Conservation (phyloP, 106 monocot genomes). For the Allium sativum region DNA sequence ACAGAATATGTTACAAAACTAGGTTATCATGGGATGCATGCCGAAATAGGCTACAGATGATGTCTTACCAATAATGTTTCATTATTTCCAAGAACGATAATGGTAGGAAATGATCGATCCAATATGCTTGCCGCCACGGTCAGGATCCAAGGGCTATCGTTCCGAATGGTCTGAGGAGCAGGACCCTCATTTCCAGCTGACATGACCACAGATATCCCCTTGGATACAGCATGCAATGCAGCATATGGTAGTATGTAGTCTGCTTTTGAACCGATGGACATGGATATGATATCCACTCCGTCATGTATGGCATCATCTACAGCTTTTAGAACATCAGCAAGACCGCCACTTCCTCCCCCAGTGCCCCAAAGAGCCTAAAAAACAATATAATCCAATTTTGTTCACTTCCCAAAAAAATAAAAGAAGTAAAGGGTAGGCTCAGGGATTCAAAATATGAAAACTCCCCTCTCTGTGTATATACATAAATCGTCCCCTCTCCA, state of each 20-base stretch:
- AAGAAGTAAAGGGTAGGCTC: no score
- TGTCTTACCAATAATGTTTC: constrained; percentile 8
- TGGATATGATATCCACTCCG: constrained; percentile 51
- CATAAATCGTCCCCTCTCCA: no score
- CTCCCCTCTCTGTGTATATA: no score
- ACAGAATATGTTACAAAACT: background rate
- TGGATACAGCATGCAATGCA: constrained; percentile 13
- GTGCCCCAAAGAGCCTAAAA: background rate
- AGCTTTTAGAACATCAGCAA: constrained; percentile 17
- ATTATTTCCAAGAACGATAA: constrained; percentile 21
- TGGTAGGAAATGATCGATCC: constrained; percentile 16
- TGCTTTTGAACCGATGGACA: constrained; percentile 18
- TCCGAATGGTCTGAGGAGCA: background rate
- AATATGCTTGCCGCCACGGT: constrained; percentile 31
- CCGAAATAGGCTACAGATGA: no score
- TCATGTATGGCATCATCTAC: constrained; percentile 39
- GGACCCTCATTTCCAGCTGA: constrained; percentile 25
- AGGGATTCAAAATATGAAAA: no score
- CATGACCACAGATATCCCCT: constrained; percentile 27
- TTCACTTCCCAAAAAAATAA: no score
- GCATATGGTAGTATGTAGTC: constrained; percentile 7
- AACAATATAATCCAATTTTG: background rate
- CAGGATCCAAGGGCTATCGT: constrained; percentile 18
- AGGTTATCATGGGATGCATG: background rate
- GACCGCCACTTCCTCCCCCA: constrained; percentile 18